Conservation (phyloP, 495 filamentous ascomycete genomes). For the Tricharina praecox region DNA sequence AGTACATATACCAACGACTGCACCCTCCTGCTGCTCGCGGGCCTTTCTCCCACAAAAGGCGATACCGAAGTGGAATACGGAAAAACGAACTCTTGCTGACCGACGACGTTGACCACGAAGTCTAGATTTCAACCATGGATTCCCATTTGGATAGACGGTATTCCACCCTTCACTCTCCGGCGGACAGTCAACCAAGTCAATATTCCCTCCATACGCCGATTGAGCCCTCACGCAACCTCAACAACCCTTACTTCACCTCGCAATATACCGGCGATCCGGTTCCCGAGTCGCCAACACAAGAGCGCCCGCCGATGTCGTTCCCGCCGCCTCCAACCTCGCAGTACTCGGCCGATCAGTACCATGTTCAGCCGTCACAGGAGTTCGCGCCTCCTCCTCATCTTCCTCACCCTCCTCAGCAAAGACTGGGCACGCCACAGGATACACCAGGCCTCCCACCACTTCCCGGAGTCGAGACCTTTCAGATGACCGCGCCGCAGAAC, state of each 20-base stretch:
- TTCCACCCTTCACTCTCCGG: constrained; percentile 14
- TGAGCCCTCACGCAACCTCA: neutral
- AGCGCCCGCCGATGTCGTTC: neutral
- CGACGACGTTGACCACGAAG: neutral
- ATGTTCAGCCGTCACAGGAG: neutral
- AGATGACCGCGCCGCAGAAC: constrained; percentile 10
- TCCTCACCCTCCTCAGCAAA: constrained; percentile 16
- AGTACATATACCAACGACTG: neutral
- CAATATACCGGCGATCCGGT: neutral
- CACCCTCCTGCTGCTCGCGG: neutral
- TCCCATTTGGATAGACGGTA: constrained; percentile 13
- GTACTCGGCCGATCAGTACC: neutral
- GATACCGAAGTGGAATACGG: neutral
- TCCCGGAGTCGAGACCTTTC: neutral
- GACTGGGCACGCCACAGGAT: constrained; percentile 5
- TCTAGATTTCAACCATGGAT: neutral
- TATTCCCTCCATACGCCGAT: constrained; percentile 1
- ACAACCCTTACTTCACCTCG: neutral
- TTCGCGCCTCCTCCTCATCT: neutral
- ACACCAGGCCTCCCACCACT: constrained; percentile 1
- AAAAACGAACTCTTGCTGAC: neutral
- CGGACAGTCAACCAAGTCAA: constrained; percentile 7
- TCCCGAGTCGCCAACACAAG: neutral
- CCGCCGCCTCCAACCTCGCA: neutral
- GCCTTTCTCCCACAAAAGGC: neutral